Base-by-base conservation (phyloP, 2,329 filamentous ascomycete genomes). In the Penicillium sp. region DNA sequence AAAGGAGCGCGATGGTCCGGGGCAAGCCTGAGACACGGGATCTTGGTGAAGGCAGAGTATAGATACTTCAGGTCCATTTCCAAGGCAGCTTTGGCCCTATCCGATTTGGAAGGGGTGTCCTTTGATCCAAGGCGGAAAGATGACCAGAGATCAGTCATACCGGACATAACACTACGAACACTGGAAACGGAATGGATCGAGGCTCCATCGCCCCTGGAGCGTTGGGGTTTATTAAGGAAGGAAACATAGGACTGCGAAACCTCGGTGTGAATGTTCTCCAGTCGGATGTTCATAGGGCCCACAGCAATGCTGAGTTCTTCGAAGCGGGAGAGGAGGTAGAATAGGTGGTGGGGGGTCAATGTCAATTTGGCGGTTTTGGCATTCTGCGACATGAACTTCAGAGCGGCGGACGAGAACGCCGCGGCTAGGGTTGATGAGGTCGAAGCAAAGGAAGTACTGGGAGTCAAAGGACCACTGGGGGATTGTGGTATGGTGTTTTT, bases 21-120 rank as follows among this genome's bases (percentile, higher is more conserved):
- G 27, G 92, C 87, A 52, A 99, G 81, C 60, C 89, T 87, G 59
- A 99, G 80, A 69, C 91, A 96, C 0, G 94, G 94, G 42, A 99
- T 96, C 77, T 97, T 99, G 68, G 94, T 99, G 71, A 97, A 99
- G 54, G 94, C 91, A 40, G 94, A 97, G 77, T 97, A 99, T 32
- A 99, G 81, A 72, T 99, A 97, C 73, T 93, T 97, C 64, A 97
- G 79, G 71, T 99, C 94, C 54, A 89, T 86, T 70, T 94, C 87
- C 52, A 94, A 77, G 43, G 91, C 89, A 54, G 88, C 88, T 75
- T 95, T 96, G 72, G 94, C 91, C 70, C 91, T 92, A 75, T 97
- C 94, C 34, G 87, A 90, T 70, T 92, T 90, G 61, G 91, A 88
- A 47, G 86, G 85, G 40, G 89, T 87, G 66, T 91, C 91, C 74